These are phyloP conservation scores for Atkinsonella texensis DNA, from an alignment of 2,329 filamentous ascomycete genomes.

Conservation along the genomic window DNA sequence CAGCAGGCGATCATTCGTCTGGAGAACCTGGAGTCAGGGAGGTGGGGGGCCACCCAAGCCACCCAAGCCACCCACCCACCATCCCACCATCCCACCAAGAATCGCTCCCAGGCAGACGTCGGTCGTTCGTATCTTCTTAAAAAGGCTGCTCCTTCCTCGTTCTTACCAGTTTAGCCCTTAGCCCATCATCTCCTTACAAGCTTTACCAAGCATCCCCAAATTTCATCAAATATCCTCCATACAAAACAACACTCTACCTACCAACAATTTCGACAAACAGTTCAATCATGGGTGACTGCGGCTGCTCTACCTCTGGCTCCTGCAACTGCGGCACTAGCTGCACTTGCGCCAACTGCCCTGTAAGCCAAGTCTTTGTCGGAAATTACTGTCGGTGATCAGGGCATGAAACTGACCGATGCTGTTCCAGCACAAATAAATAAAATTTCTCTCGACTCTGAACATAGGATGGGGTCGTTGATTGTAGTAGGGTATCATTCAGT, in stretches of 20 bases:
- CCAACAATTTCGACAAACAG: constrained; percentile 6
- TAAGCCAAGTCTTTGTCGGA: constrained; percentile 16
- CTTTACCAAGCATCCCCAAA: neutral
- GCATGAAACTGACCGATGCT: neutral
- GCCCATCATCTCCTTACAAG: neutral
- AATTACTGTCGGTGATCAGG: neutral
- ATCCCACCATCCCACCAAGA: neutral
- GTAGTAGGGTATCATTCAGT: neutral
- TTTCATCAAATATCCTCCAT: neutral
- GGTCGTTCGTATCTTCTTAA: neutral
- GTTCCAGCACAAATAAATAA: constrained; percentile 10
- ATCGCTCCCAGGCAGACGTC: neutral
- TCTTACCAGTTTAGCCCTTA: neutral
- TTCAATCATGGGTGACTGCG: constrained; percentile 29
- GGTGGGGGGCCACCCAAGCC: too few relatives aligned
- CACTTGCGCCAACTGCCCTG: constrained; percentile 31
- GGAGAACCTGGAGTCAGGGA: neutral
- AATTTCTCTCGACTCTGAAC: neutral
- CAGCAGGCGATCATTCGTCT: neutral
- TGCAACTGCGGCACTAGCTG: constrained; percentile 30
- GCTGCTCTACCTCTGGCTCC: constrained; percentile 27
- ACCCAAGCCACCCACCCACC: too few relatives aligned
- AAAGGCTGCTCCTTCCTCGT: neutral
- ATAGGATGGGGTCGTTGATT: neutral
- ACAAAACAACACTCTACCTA: neutral